Evolutionary conservation across 495 filamentous ascomycete genomes (phyloP).

Genomic region (Xeromyces bisporus): DNA sequence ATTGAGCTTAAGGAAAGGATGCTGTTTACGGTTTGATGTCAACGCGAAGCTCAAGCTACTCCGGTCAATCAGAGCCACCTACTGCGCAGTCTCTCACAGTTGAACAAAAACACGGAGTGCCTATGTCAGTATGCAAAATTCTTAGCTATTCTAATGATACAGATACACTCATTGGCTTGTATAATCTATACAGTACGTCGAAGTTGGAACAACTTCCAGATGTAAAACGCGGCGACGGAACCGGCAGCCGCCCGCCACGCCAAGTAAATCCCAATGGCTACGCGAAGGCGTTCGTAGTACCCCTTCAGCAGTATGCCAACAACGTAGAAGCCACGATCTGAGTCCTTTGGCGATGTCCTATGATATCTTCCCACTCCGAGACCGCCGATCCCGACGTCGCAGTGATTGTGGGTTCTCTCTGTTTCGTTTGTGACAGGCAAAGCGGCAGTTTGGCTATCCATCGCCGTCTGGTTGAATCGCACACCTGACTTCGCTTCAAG

Average conservation of each 20-base stretch:
- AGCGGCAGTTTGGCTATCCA: constrained; percentile 27
- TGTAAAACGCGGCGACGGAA: constrained; percentile 15
- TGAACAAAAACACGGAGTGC: too few relatives aligned
- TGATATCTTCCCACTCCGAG: constrained; percentile 32
- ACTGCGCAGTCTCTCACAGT: background rate
- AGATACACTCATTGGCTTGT: background rate
- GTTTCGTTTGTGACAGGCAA: constrained; percentile 14
- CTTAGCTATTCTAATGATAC: background rate
- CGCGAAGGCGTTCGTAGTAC: constrained; percentile 47
- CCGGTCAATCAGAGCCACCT: background rate
- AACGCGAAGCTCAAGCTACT: background rate
- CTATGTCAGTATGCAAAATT: background rate
- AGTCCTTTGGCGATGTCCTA: constrained; percentile 12
- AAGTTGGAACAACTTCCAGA: constrained; percentile 18
- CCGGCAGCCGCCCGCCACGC: constrained; percentile 22
- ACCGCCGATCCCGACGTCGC: constrained; percentile 28
- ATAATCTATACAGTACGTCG: too few relatives aligned
- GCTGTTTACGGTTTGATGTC: background rate
- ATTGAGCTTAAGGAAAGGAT: too few relatives aligned
- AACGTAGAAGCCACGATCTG: constrained; percentile 22
- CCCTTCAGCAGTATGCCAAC: constrained; percentile 50
- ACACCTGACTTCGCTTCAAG: constrained; percentile 21
- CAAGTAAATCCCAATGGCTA: constrained; percentile 37
- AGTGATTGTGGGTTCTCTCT: constrained; percentile 13
- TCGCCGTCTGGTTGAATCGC: constrained; percentile 22